These are phyloP conservation scores for Apiospora sp. DNA, from an alignment of 2,329 filamentous ascomycete genomes.

Conservation along the genomic window DNA sequence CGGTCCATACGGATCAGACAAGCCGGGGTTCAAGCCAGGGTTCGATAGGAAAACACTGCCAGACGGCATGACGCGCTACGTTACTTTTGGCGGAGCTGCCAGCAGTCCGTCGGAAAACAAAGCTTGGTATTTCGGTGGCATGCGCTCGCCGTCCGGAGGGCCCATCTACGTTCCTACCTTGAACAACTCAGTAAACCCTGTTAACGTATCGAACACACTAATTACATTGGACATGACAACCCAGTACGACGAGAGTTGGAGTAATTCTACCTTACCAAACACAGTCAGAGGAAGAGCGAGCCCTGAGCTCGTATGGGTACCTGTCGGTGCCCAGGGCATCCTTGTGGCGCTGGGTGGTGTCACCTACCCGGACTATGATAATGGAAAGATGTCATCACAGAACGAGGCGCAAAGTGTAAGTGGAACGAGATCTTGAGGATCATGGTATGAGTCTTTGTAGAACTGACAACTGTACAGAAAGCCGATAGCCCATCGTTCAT, in stretches of 20 bases:
- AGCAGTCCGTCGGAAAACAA: conserved; percentile 75
- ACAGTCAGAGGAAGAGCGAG: conserved; percentile 64
- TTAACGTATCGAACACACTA: conserved; percentile 61
- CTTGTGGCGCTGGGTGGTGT: conserved; percentile 82
- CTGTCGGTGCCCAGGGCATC: conserved; percentile 78
- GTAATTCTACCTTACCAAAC: conserved; percentile 57
- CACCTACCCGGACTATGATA: conserved; percentile 61
- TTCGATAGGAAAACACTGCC: conserved; percentile 53
- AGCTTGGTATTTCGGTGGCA: conserved; percentile 75
- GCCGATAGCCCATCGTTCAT: conserved; percentile 75
- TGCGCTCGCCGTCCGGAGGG: conserved; percentile 59
- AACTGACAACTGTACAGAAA: conserved; percentile 50
- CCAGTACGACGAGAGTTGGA: conserved; percentile 61
- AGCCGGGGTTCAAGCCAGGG: conserved; percentile 50
- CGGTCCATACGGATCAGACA: conserved; percentile 58
- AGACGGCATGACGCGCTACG: conserved; percentile 62
- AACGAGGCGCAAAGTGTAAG: conserved; percentile 51
- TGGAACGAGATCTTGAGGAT: conserved; percentile 12
- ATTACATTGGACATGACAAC: conserved; percentile 67
- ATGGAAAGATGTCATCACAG: conserved; percentile 35
- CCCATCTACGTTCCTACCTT: conserved; percentile 51
- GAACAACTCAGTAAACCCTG: conserved; percentile 48
- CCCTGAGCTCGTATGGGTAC: conserved; percentile 76
- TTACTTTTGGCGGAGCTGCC: conserved; percentile 70
- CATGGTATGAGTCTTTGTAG: background rate